Conservation (phyloP, 352 stramenopile species). For the Phytophthora ramorum region DNA sequence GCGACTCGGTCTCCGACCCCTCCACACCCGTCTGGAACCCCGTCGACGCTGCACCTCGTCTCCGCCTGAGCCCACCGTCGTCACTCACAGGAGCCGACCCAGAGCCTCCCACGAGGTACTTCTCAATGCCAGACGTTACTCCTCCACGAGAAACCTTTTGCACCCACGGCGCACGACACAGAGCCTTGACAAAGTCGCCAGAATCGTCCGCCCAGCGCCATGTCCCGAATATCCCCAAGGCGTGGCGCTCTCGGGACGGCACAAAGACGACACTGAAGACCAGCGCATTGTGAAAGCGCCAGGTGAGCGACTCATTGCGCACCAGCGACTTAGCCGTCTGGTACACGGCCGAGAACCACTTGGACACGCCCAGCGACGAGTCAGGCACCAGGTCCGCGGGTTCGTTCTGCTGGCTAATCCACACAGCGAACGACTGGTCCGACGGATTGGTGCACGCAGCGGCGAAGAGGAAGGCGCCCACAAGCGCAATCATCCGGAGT, state of each 20-base stretch:
- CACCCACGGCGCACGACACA: slow-evolving; percentile 65
- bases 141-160: slow-evolving; percentile 58
- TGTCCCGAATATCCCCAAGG: slow-evolving; percentile 66
- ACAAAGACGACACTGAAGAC: slow-evolving; percentile 76
- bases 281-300: slow-evolving; percentile 66
- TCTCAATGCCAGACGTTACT: slow-evolving; percentile 55
- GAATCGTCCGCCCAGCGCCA: slow-evolving; percentile 79
- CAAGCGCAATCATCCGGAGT: slow-evolving; percentile 45
- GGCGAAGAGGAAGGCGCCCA: slow-evolving; percentile 29
- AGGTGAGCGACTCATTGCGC: slow-evolving; percentile 66
- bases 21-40: slow-evolving; percentile 9
- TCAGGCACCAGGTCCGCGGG: slow-evolving; percentile 40
- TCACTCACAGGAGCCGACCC: not conserved
- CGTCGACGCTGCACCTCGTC: slow-evolving; percentile 11
- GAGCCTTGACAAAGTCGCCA: slow-evolving; percentile 41
- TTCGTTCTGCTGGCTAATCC: slow-evolving; percentile 67
- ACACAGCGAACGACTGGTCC: slow-evolving; percentile 75
- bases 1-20: slow-evolving; percentile 39
- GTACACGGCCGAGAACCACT: slow-evolving; percentile 77
- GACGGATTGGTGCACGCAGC: slow-evolving; percentile 68
- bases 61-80: slow-evolving; percentile 21
- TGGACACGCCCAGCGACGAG: slow-evolving; percentile 57
- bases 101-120: slow-evolving; percentile 43
- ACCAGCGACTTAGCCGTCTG: slow-evolving; percentile 74
- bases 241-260: slow-evolving; percentile 63